Percentiles rank a stretch among this genome's conserved stretches.
Evolutionary conservation across 2,329 filamentous ascomycete genomes (phyloP).

Genomic region (Cryphonectria japonica): DNA sequence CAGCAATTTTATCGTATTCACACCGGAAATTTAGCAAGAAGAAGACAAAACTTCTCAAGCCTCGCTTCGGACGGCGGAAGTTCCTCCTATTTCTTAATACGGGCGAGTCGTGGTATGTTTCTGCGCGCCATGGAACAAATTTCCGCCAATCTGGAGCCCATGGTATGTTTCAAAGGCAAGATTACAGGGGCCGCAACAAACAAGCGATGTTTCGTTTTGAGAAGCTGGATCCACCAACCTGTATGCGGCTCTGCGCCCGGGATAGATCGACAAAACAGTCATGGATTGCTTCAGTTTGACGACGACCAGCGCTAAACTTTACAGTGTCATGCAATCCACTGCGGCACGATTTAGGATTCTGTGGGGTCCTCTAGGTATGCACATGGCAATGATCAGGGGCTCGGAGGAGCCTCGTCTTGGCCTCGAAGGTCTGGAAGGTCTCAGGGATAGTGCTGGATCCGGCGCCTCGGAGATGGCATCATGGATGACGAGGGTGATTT

Average conservation of each 20-base stretch:
- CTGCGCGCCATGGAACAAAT: neutral
- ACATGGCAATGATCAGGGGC: neutral
- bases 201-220: constrained; percentile 16
- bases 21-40: neutral
- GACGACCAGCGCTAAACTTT: neutral
- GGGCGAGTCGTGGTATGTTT: neutral
- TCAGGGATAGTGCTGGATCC: neutral
- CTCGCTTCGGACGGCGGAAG: neutral
- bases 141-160: constrained; percentile 13
- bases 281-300: neutral
- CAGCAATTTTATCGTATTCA: neutral
- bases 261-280: neutral
- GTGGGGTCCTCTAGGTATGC: neutral
- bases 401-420: neutral
- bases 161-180: constrained; percentile 10
- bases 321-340: neutral
- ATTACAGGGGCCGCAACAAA: constrained; percentile 2
- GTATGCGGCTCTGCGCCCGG: constrained; percentile 8
- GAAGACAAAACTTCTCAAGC: neutral
- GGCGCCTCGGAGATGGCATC: neutral
- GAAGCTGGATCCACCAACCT: neutral
- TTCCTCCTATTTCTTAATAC: neutral
- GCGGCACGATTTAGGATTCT: too few species aligned
- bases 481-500: neutral
- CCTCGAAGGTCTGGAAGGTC: neutral